A percentile compares a stretch with the other conserved stretches of the same genome.
These are phyloP conservation scores for Solanum chiquidenum DNA, from an alignment of 257 asterid genomes.

Conservation along the genomic window DNA sequence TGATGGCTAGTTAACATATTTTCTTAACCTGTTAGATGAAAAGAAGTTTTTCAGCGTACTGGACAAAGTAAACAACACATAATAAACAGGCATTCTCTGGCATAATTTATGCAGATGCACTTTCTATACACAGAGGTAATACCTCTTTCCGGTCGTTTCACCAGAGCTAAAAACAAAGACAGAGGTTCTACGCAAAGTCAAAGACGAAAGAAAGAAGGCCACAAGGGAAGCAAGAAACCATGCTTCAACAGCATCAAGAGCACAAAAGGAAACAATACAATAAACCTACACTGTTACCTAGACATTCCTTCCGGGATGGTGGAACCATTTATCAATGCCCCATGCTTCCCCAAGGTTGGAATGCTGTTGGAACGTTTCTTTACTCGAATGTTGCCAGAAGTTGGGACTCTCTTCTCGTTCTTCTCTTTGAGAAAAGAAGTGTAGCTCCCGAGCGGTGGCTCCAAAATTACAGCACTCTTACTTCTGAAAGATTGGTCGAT, in stretches of 20 bases:
- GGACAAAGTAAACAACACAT: neutral
- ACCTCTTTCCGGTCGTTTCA: neutral
- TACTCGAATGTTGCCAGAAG: constrained; percentile 3
- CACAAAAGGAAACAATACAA: neutral
- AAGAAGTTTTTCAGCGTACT: neutral
- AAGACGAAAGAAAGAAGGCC: neutral
- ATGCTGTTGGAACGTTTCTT: constrained; percentile 57
- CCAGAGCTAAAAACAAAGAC: neutral
- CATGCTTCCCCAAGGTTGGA: constrained; percentile 34
- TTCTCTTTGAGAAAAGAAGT: constrained; percentile 15
- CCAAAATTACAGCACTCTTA: constrained; percentile 37
- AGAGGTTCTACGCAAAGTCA: neutral
- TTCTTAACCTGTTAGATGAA: neutral
- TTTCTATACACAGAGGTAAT: neutral
- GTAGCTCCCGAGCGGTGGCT: constrained; percentile 7
- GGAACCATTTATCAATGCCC: constrained; percentile 12
- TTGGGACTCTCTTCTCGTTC: constrained; percentile 17
- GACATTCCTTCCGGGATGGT: constrained; percentile 12
- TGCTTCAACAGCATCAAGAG: neutral
- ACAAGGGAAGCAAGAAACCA: neutral
- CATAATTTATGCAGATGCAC: neutral
- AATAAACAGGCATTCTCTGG: neutral
- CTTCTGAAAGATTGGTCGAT: constrained; percentile 25
- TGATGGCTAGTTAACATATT: neutral
- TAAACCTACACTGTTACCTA: constrained; percentile 1